Conservation (phyloP, 192 early-diverging fungal species). For the Coemansia biformis region DNA sequence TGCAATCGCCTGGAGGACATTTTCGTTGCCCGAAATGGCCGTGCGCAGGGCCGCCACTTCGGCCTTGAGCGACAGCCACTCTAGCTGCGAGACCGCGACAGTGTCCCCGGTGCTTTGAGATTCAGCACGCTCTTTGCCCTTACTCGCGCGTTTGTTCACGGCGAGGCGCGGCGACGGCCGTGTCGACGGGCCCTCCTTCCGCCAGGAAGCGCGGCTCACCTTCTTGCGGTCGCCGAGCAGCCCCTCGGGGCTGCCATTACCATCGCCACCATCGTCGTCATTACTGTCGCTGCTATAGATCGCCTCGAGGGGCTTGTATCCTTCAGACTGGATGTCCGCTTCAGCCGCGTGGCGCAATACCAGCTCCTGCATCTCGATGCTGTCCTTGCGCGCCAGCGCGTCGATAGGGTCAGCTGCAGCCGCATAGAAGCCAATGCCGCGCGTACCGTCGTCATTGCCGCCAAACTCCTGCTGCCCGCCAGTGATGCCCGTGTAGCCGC, state of each 20-base stretch:
- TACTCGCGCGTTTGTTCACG: conserved; percentile 26
- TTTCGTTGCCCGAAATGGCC: conserved; percentile 14
- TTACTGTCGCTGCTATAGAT: too few species aligned
- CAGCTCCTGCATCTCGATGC: conserved; percentile 47
- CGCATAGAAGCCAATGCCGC: too few species aligned
- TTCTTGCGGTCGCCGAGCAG: too few species aligned
- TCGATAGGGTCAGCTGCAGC: conserved; percentile 22
- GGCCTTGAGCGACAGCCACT: conserved; percentile 37
- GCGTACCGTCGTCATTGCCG: too few species aligned
- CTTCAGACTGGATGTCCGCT: too few species aligned
- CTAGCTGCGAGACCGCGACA: conserved; percentile 17
- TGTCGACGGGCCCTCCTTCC: background rate
- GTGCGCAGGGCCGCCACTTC: conserved; percentile 30
- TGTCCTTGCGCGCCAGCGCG: conserved; percentile 45
- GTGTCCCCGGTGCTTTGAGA: background rate
- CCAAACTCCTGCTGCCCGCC: conserved; percentile 30
- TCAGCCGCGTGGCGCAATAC: conserved; percentile 9
- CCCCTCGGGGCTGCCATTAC: too few species aligned
- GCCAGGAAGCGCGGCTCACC: background rate
- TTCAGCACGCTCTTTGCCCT: conserved; percentile 12
- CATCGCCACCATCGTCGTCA: too few species aligned
- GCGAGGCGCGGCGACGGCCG: background rate
- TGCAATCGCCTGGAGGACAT: conserved; percentile 34
- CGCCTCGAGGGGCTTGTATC: too few species aligned
- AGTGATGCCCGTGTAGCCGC: conserved; percentile 29